Conservation (phyloP, 768 basidiomycete species). For the Phaffia australis region DNA sequence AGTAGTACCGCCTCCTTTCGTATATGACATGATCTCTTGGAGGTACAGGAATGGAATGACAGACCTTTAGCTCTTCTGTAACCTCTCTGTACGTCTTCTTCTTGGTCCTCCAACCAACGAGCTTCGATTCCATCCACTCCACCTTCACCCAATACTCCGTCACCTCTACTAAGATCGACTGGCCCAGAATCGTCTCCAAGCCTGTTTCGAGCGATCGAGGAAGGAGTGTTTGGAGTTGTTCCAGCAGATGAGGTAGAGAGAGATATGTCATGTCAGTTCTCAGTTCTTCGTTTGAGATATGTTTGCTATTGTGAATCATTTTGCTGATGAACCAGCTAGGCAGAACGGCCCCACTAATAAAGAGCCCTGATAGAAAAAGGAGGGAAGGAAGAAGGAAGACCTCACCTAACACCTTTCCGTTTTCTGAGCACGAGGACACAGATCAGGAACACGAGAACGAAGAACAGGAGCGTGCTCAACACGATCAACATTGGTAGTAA, state of each 20-base stretch:
- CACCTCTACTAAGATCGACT: slow-evolving; percentile 81
- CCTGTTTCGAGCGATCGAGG: not conserved
- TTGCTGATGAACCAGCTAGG: no score
- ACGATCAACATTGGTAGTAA: slow-evolving; percentile 90
- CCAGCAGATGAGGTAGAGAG: not conserved
- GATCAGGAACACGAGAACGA: slow-evolving; percentile 80
- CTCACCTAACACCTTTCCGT: slow-evolving; percentile 35
- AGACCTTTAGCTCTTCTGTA: slow-evolving; percentile 82
- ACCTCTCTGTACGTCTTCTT: slow-evolving; percentile 53
- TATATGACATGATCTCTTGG: no score
- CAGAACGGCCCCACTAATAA: no score
- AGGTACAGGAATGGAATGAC: slow-evolving; percentile 28
- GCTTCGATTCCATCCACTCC: slow-evolving; percentile 85
- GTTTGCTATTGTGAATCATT: no score
- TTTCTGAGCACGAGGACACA: slow-evolving; percentile 64
- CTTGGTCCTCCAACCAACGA: slow-evolving; percentile 79
- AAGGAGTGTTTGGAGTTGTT: not conserved
- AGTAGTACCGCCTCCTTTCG: not conserved
- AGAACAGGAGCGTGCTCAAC: slow-evolving; percentile 80
- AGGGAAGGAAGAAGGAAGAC: not conserved
- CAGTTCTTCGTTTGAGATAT: no score
- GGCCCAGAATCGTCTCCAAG: slow-evolving; percentile 71
- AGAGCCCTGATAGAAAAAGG: no score
- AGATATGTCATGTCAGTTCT: not conserved
- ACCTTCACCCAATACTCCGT: slow-evolving; percentile 73